A percentile compares a stretch with the other conserved stretches of the same genome.
Conservation (phyloP, 2,329 filamentous ascomycete species). For the Aspergillus sp. region DNA sequence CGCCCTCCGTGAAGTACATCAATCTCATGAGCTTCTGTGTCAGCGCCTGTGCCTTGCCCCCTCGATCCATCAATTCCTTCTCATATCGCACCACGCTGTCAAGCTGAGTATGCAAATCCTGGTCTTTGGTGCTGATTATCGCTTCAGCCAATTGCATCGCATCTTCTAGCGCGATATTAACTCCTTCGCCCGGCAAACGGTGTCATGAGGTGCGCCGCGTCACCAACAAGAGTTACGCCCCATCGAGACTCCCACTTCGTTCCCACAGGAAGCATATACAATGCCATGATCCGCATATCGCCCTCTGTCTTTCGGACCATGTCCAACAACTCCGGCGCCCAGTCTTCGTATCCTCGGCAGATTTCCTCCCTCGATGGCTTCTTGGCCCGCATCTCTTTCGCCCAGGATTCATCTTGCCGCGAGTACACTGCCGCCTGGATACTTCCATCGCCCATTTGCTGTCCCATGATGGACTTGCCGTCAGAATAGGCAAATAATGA, state of each 20-base stretch:
- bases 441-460: not conserved
- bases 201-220: constrained; percentile 31
- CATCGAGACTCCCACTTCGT: constrained; percentile 11
- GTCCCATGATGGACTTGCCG: not conserved
- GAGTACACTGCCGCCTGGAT: not conserved
- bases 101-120: not conserved
- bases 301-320: not conserved
- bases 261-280: constrained; percentile 23
- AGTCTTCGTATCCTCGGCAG: not conserved
- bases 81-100: not conserved
- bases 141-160: constrained; percentile 15
- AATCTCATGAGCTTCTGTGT: not conserved
- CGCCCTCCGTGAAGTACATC: constrained; percentile 5
- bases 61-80: not conserved
- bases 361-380: not conserved
- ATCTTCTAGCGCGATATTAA: constrained; percentile 28
- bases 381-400: not conserved
- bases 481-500: not conserved
- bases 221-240: constrained; percentile 26
- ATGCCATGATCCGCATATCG: not conserved
- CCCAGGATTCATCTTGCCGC: not conserved
- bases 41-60: not conserved
- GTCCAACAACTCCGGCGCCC: not conserved
- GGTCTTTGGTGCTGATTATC: not conserved
- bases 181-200: constrained; percentile 31